Evolutionary conservation across 257 asterid species (phyloP), one percentile per base, ranked within the genome.

Genomic region (Verbascum thapsus): DNA sequence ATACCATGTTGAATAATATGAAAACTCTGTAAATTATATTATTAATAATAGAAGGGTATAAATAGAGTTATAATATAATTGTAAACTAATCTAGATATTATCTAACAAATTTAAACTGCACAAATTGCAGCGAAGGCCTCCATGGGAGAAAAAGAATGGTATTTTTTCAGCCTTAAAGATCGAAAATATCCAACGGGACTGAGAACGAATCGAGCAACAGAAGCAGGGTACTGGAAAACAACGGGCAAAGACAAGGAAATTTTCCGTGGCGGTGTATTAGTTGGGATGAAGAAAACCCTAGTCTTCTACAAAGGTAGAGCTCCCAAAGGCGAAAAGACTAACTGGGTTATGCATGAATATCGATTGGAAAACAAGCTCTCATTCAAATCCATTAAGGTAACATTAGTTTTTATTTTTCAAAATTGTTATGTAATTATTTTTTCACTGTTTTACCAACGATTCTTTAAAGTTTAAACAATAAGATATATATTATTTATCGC

Each of bases 301-400:
- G 96, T 89, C 3, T 89, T 89, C 76, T 89, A 89, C 54, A 64
- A 67, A 68, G 96, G 96, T 5, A 76, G 96, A 73, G 96, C 96
- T 76, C 96, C 96, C 6, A 89, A 89, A 68, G 96, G 96, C 18
- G 94, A 86, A 43, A 89, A 89, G 20, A 84, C 95, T 37, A 89
- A 89, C 19, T 86, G 96, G 96, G 95, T 89, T 13, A 89, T 89
- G 94, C 96, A 86, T 72, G 96, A 89, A 51, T 89, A 89, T 55
- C 78, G 96, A 12, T 80, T 80, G 0, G 76, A 84, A 37, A 55
- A 78, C 69, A 84, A 79, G 64, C 75, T 51, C 53, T 66, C 84
- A 13, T 79, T 75, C 84, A 82, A 79, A 55, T 71, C 88, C 32
- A 26, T 83, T 0, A 86, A 84, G 94, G 95, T 86, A 79, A 9